Base-by-base conservation (phyloP, 2,329 filamentous ascomycete species). In the Eutypella sp. region DNA sequence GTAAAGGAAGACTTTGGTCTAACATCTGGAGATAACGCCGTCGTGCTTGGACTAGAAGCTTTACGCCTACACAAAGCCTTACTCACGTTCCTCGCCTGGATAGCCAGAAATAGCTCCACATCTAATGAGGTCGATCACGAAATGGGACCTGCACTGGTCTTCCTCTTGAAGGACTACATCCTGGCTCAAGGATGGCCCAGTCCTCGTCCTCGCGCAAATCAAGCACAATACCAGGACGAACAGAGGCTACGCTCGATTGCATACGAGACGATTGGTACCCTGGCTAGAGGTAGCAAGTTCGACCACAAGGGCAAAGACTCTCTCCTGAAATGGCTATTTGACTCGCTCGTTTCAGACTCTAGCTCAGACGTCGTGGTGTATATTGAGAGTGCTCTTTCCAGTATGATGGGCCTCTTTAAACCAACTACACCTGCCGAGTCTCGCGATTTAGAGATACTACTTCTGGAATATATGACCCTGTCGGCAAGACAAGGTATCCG, bases 251-350 rank as follows among this genome's bases (percentile, higher is more conserved):
- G 92, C 34, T 84, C 84, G 5, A 84, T 87, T 59, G 90, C 87
- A 2, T 97, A 96, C 64, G 92, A 97, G 63, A 90, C 88, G 0
- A 89, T 97, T 33, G 93, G 92, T 1, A 78, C 93, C 13, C 67
- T 97, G 20, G 83, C 87, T 45, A 81, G 83, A 52, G 80, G 79
- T 4, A 79, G 84, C 4, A 67, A 75, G 3, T 76, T 81, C 54
- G 69, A 82, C 4, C 57, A 80, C 11, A 67, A 67, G 33, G 71
- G 60, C 54, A 76, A 74, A 57, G 80, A 73, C 46, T 77, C 25
- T 51, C 71, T 80, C 41, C 80, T 80, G 54, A 79, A 78, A 42
- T 97, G 89, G 86, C 75, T 97, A 0, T 95, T 97, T 58, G 78
- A 78, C 22, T 92, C 91, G 1, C 72, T 97, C 3, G 84, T 85